phyloP scores from a whole-genome alignment of 352 stramenopile species.

The Pythium volutum region DNA sequence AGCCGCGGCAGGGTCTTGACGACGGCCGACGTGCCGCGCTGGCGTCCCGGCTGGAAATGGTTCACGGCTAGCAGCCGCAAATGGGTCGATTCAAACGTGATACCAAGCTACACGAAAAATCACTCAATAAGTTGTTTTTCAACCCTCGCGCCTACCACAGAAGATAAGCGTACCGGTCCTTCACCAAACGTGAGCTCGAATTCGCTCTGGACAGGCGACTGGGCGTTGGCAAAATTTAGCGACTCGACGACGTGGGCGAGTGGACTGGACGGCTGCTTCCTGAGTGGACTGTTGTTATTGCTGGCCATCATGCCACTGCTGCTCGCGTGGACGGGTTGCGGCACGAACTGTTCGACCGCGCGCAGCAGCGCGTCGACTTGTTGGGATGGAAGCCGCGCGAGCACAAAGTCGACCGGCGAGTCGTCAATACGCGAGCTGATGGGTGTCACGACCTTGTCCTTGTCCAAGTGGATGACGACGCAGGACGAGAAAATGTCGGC shows the following conservation, averaged over 20 bases:
- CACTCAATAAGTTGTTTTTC: neutral
- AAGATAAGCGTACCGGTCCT: conserved; percentile 41
- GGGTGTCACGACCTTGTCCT: conserved; percentile 77
- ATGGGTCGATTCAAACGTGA: conserved; percentile 77
- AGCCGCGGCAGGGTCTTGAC: conserved; percentile 68
- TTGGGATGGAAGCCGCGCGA: conserved; percentile 40
- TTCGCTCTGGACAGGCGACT: conserved; percentile 28
- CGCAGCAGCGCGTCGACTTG: conserved; percentile 44
- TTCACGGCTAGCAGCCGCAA: conserved; percentile 56
- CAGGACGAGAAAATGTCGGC: conserved; percentile 78
- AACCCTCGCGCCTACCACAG: neutral
- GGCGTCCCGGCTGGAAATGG: conserved; percentile 39
- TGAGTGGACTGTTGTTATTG: neutral
- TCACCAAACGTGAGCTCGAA: conserved; percentile 68
- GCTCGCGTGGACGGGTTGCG: conserved; percentile 28
- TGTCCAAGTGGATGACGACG: conserved; percentile 81
- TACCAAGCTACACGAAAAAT: conserved; percentile 46
- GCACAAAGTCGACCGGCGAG: conserved; percentile 49
- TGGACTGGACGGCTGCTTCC: conserved; percentile 6
- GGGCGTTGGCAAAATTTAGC: conserved; percentile 10
- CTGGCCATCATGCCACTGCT: neutral
- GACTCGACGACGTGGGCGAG: conserved; percentile 25
- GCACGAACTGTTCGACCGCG: conserved; percentile 38
- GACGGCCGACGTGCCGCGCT: conserved; percentile 50
- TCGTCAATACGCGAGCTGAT: conserved; percentile 55